phyloP scores from a whole-genome alignment of 306 rosid species.

The Prunus campanulata region DNA sequence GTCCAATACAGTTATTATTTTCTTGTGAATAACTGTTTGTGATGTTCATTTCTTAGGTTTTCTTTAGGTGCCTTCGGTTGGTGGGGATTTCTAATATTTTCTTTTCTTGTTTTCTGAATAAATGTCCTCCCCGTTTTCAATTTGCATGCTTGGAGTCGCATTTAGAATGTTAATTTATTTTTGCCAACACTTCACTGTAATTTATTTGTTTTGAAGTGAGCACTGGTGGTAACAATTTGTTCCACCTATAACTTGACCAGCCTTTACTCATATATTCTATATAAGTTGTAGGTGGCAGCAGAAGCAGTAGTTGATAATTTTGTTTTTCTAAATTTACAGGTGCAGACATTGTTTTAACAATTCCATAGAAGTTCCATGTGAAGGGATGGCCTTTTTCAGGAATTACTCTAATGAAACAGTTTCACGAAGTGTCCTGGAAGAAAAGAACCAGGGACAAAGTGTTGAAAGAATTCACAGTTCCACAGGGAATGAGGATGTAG shows the following conservation, averaged over 20 bases:
- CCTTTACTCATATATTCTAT: slow-evolving; percentile 31
- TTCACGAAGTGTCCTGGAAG: slow-evolving; percentile 66
- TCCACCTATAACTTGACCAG: slow-evolving; percentile 5
- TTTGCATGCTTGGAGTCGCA: neutral
- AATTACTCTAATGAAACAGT: slow-evolving; percentile 66
- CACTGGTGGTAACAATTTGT: neutral
- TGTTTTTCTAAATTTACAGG: slow-evolving; percentile 17
- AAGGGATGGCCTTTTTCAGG: slow-evolving; percentile 84
- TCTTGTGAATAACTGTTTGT: neutral
- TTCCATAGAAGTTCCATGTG: slow-evolving; percentile 44
- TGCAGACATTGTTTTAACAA: slow-evolving; percentile 26
- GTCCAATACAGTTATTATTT: neutral
- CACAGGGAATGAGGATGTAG: slow-evolving; percentile 56
- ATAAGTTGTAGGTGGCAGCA: slow-evolving; percentile 29
- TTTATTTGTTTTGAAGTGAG: slow-evolving; percentile 7
- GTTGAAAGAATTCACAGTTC: slow-evolving; percentile 49
- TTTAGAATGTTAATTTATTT: neutral
- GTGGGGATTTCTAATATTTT: neutral
- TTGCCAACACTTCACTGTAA: slow-evolving; percentile 13
- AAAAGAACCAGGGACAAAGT: slow-evolving; percentile 60
- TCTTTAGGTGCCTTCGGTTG: neutral
- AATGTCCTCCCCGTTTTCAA: neutral
- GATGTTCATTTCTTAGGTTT: neutral
- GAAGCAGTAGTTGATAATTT: slow-evolving; percentile 26
- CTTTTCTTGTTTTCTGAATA: neutral